A percentile compares a stretch with the other conserved stretches of the same genome.
Evolutionary conservation across 306 rosid species (phyloP).

Genomic region (Dryas drummondii): DNA sequence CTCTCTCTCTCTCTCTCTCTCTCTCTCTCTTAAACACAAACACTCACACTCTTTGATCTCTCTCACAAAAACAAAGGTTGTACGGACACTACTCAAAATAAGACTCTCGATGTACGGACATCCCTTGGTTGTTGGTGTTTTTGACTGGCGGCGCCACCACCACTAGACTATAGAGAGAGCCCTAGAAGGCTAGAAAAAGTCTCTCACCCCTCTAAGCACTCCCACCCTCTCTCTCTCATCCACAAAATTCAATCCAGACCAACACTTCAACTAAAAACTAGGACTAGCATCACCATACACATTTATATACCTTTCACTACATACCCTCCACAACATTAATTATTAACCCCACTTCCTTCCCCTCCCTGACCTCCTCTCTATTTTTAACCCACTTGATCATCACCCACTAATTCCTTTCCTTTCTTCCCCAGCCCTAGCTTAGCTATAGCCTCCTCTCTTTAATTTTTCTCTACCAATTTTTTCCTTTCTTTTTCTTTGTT

Average conservation of each 20-base stretch:
- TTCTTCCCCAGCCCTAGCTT: too few relatives aligned
- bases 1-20: constrained; percentile 1
- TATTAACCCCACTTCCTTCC: neutral
- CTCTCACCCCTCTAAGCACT: constrained; percentile 11
- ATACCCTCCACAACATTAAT: constrained; percentile 15
- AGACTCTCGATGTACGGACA: too few relatives aligned
- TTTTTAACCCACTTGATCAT: constrained; percentile 21
- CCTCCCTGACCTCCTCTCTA: neutral
- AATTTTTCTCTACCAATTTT: neutral
- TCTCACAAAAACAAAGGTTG: too few relatives aligned
- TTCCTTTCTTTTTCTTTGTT: too few relatives aligned
- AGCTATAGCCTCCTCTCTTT: too few relatives aligned
- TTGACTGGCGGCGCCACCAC: too few relatives aligned
- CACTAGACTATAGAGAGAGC: too few relatives aligned
- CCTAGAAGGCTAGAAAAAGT: neutral
- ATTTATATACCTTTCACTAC: constrained; percentile 51
- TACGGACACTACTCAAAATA: too few relatives aligned
- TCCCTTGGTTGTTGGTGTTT: too few relatives aligned
- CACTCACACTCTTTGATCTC: too few relatives aligned
- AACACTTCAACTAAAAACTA: constrained; percentile 75
- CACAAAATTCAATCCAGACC: constrained; percentile 44
- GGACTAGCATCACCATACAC: constrained; percentile 57
- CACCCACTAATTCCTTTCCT: neutral
- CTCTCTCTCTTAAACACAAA: too few relatives aligned
- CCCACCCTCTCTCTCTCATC: constrained; percentile 46